Evolutionary conservation across 2,329 filamentous ascomycete species (phyloP).

Genomic region (Sclerotinia sclerotiorum): DNA sequence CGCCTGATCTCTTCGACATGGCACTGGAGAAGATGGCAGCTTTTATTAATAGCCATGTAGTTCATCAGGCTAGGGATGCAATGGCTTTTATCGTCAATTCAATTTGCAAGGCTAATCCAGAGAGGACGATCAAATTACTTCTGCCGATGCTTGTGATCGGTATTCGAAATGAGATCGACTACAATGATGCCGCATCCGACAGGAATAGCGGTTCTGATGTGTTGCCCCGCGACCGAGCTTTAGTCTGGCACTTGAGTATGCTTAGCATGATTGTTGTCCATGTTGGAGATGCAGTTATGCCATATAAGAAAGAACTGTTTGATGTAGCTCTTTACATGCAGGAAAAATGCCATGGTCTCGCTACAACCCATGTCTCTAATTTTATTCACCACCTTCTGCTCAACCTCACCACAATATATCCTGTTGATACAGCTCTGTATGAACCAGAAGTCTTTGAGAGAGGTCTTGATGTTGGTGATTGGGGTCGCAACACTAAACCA

Average conservation of each 20-base stretch:
- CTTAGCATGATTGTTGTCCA: slow-evolving; percentile 98
- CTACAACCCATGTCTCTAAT: slow-evolving; percentile 95
- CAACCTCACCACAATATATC: slow-evolving; percentile 92
- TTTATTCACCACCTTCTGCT: slow-evolving; percentile 95
- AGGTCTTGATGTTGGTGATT: slow-evolving; percentile 75
- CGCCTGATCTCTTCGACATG: slow-evolving; percentile 89
- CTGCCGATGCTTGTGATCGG: slow-evolving; percentile 87
- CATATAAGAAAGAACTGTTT: slow-evolving; percentile 85
- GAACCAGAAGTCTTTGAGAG: slow-evolving; percentile 71
- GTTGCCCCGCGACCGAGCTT: slow-evolving; percentile 82
- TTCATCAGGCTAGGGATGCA: slow-evolving; percentile 93
- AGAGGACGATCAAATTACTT: slow-evolving; percentile 88
- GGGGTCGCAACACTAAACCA: slow-evolving; percentile 77
- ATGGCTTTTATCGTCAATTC: slow-evolving; percentile 99
- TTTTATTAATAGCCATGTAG: slow-evolving; percentile 91
- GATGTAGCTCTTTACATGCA: slow-evolving; percentile 96
- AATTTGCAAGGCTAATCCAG: slow-evolving; percentile 90
- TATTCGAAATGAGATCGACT: slow-evolving; percentile 94
- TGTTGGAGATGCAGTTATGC: slow-evolving; percentile 84
- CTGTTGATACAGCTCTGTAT: slow-evolving; percentile 83
- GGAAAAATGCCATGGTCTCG: slow-evolving; percentile 86
- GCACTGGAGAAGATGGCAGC: slow-evolving; percentile 87
- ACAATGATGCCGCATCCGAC: slow-evolving; percentile 93
- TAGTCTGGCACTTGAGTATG: slow-evolving; percentile 97
- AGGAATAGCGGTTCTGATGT: slow-evolving; percentile 92